Evolutionary conservation across 2,329 filamentous ascomycete species (phyloP), one percentile per base, ranked within the genome.

Genomic region (Claviceps sp.): DNA sequence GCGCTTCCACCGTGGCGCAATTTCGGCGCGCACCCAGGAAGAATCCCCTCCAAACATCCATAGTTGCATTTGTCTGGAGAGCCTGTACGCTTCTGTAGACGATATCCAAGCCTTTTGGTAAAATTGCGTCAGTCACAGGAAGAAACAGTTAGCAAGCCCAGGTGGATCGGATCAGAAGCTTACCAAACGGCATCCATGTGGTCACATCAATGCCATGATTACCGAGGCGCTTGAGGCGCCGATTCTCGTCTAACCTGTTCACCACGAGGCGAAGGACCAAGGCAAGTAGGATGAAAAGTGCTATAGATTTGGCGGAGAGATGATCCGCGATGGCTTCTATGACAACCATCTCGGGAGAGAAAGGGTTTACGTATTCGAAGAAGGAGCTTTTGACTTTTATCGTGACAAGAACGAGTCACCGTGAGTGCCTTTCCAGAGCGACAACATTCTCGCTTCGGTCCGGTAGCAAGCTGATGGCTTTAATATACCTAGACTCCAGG

Each of bases 1-100:
- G 72, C 11, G 70, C 64, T 66, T 91, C 86, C 40, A 75, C 68
- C 0, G 86, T 90, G 58, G 73, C 81, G 36, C 67, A 62, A 45
- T 56, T 55, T 4, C 67, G 60, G 16, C 66, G 65, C 8, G 56
- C 47, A 17, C 22, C 44, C n/a, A 59, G 59, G 60, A 89, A 77
- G 50, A 74, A 65, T 2, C 65, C 53, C 7, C 69, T 57, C 83
- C 86, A 94, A 54, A 78, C 71, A 45, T 82, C 73, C 34, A 83
- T 69, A 54, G 82, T 82, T 45, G 71, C 66, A 61, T 88, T 68
- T 0, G 66, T 61, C 47, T 72, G 64, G 7, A 75, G 75, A 45
- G 77, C 68, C 34, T 66, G 65, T 45, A 88, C 60, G n/a, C 76
- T 74, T n/a, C 67, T 62, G 59, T 69, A 72, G 36, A 89, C 68